A percentile compares a stretch with the other conserved stretches of the same genome.
Evolutionary conservation across 371 early-diverging fungal species (phyloP).

Genomic region (Syncephalastrum racemosum): DNA sequence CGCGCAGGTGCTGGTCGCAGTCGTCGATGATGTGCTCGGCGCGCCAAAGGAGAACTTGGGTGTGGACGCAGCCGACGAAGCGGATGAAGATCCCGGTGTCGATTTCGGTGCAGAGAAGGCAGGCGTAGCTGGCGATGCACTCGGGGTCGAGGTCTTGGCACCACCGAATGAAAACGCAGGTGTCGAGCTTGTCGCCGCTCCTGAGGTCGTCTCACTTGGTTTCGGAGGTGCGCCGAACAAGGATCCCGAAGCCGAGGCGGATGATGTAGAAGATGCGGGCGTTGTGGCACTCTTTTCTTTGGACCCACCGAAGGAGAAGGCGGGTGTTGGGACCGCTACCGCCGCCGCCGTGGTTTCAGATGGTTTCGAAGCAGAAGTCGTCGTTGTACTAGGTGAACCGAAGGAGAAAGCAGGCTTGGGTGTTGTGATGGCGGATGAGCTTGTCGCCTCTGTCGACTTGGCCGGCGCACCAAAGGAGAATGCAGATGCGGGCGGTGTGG

Average conservation of each 20-base stretch:
- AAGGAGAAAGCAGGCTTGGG: slow-evolving; percentile 3
- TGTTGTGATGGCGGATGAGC: background rate
- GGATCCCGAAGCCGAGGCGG: background rate
- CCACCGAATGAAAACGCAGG: background rate
- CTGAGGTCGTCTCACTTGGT: too few relatives aligned
- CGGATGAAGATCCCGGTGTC: background rate
- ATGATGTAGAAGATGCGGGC: background rate
- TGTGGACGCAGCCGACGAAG: background rate
- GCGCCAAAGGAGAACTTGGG: slow-evolving; percentile 19
- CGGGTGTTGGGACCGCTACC: background rate
- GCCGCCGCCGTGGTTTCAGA: too few relatives aligned
- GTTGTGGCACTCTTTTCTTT: background rate
- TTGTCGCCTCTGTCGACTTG: background rate
- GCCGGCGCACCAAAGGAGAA: slow-evolving; percentile 9
- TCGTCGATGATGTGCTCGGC: background rate
- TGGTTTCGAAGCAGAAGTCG: too few relatives aligned
- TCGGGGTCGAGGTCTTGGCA: background rate
- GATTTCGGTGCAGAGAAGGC: slow-evolving; percentile 4
- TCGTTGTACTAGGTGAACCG: background rate
- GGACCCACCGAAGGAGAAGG: background rate
- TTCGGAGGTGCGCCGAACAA: background rate
- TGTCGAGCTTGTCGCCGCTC: background rate
- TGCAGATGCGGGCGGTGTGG: too few relatives aligned
- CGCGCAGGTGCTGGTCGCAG: slow-evolving; percentile 11
- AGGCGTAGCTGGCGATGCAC: background rate